phyloP scores from a whole-genome alignment of 2,329 filamentous ascomycete genomes.

The Plectosphaerella cucumerina region DNA sequence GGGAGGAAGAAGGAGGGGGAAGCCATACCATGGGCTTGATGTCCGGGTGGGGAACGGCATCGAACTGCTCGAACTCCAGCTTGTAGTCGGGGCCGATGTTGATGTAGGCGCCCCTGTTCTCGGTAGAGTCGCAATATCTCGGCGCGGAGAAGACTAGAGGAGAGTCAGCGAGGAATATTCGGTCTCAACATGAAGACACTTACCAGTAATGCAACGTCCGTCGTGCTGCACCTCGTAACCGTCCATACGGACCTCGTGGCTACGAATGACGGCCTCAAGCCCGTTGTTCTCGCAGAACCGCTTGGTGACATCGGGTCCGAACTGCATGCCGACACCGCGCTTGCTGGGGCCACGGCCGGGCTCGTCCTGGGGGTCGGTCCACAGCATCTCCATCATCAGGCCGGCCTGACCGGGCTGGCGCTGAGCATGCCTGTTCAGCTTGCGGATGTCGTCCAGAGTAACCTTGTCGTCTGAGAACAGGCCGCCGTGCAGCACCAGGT shows the following conservation, averaged over 20 bases:
- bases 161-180: conserved; percentile 17
- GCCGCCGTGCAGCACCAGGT: conserved; percentile 88
- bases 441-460: conserved; percentile 88
- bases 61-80: conserved; percentile 88
- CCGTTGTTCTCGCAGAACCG: conserved; percentile 95
- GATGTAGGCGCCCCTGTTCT: conserved; percentile 98
- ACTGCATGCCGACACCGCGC: conserved; percentile 92
- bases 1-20: not conserved
- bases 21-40: conserved; percentile 80
- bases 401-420: conserved; percentile 89
- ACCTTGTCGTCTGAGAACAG: conserved; percentile 94
- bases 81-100: conserved; percentile 92
- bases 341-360: conserved; percentile 92
- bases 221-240: conserved; percentile 99
- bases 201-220: conserved; percentile 89
- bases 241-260: conserved; percentile 97
- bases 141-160: conserved; percentile 85
- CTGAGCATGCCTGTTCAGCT: conserved; percentile 85
- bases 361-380: conserved; percentile 90
- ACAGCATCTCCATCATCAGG: conserved; percentile 99
- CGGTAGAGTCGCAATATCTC: conserved; percentile 95
- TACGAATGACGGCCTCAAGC: conserved; percentile 90
- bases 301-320: conserved; percentile 94
- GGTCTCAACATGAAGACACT: conserved; percentile 17
- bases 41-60: conserved; percentile 92